These are phyloP conservation scores for Coemansia sp. DNA, from an alignment of 371 early-diverging fungal species.

Conservation along the genomic window DNA sequence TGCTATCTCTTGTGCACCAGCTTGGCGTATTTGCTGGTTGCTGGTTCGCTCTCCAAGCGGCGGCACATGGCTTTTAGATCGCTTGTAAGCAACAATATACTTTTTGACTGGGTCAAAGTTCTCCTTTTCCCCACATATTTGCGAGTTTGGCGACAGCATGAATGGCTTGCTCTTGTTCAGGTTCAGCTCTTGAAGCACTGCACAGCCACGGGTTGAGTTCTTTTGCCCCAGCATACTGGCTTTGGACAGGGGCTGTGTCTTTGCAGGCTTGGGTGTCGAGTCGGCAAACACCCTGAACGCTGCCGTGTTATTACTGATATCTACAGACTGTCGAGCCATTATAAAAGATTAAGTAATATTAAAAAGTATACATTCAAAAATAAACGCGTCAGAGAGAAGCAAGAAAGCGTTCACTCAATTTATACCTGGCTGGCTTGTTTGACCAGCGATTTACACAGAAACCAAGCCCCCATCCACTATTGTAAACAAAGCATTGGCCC, in stretches of 20 bases:
- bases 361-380: neutral
- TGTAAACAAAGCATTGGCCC: neutral
- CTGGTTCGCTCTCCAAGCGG: constrained; percentile 7
- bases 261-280: neutral
- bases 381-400: no score
- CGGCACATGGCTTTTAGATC: neutral
- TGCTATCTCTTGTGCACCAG: neutral
- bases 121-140: constrained; percentile 29
- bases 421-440: no score
- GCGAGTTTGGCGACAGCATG: constrained; percentile 28
- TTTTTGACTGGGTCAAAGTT: constrained; percentile 35
- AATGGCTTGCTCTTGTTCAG: constrained; percentile 18
- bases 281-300: constrained; percentile 20
- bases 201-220: neutral
- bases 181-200: constrained; percentile 6
- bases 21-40: neutral
- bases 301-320: neutral
- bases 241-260: neutral
- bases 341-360: neutral
- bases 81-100: constrained; percentile 10
- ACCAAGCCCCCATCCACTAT: neutral
- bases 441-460: no score
- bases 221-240: neutral
- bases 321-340: neutral
- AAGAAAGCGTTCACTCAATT: no score